Evolutionary conservation across 2,329 filamentous ascomycete genomes (phyloP).

Genomic region (Ophioceras dolichostomum): DNA sequence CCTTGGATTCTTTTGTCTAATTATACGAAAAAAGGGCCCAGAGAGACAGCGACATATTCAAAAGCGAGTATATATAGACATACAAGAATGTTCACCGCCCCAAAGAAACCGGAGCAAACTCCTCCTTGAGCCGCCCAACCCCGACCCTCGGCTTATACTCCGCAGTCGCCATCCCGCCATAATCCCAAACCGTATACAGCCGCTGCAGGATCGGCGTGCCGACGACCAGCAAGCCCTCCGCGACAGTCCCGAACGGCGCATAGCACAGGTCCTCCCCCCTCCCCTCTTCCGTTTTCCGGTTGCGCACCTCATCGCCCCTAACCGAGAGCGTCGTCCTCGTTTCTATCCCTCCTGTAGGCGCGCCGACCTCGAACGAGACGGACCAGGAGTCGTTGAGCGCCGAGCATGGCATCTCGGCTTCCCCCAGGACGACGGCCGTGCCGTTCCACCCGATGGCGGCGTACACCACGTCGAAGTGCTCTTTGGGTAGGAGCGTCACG

Average conservation of each 20-base stretch:
- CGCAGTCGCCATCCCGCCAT: background rate
- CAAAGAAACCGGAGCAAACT: background rate
- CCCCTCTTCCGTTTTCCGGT: too few relatives aligned
- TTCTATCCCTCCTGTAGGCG: background rate
- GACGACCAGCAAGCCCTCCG: background rate
- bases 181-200: background rate
- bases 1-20: too few relatives aligned
- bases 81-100: background rate
- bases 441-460: background rate
- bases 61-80: background rate
- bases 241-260: background rate
- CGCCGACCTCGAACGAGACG: background rate
- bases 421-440: background rate
- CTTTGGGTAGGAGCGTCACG: background rate
- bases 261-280: background rate
- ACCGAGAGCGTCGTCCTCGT: background rate
- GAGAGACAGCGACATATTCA: too few relatives aligned
- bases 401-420: background rate
- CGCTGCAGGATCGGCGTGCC: background rate
- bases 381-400: background rate
- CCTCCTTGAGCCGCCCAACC: background rate
- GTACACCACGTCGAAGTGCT: background rate
- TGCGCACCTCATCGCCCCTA: background rate
- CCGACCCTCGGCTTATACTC: background rate
- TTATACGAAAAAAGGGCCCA: too few relatives aligned